Conservation (phyloP, 2,329 filamentous ascomycete genomes). For the Grosmannia penicillata region DNA sequence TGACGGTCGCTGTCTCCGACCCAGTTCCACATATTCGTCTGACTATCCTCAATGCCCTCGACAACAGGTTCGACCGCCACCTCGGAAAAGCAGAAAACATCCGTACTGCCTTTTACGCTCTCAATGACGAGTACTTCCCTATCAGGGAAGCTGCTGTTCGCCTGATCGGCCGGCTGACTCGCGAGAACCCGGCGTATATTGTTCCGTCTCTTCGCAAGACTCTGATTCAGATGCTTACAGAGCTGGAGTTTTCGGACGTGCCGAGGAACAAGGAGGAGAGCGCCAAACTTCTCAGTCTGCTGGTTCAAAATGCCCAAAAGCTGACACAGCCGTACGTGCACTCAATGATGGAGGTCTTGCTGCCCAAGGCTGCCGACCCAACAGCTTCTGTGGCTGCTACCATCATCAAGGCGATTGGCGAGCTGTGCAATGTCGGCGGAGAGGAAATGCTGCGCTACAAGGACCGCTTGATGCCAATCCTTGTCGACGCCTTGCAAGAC, state of each 20-base stretch:
- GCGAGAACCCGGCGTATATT: conserved; percentile 90
- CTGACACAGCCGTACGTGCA: conserved; percentile 95
- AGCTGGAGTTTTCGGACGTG: conserved; percentile 91
- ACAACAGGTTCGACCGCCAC: conserved; percentile 88
- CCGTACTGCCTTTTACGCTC: conserved; percentile 80
- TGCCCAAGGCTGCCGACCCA: conserved; percentile 77
- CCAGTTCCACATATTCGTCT: conserved; percentile 75
- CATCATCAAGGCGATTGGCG: conserved; percentile 87
- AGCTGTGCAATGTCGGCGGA: conserved; percentile 84
- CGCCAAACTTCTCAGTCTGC: conserved; percentile 77
- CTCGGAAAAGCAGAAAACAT: conserved; percentile 97
- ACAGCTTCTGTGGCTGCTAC: conserved; percentile 85
- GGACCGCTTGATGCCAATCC: conserved; percentile 82
- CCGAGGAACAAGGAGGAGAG: conserved; percentile 93
- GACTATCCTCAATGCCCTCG: conserved; percentile 78
- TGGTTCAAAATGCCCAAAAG: conserved; percentile 84
- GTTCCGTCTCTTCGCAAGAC: conserved; percentile 92
- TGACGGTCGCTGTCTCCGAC: conserved; percentile 90
- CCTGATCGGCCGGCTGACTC: conserved; percentile 85
- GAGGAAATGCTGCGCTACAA: conserved; percentile 91
- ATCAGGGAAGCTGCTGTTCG: conserved; percentile 91
- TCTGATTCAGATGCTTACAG: conserved; percentile 87
- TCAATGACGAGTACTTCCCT: conserved; percentile 87
- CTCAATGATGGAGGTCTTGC: conserved; percentile 85
- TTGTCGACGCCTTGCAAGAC: conserved; percentile 87